Evolutionary conservation across 371 early-diverging fungal genomes (phyloP).

Genomic region (Mucor indicus): DNA sequence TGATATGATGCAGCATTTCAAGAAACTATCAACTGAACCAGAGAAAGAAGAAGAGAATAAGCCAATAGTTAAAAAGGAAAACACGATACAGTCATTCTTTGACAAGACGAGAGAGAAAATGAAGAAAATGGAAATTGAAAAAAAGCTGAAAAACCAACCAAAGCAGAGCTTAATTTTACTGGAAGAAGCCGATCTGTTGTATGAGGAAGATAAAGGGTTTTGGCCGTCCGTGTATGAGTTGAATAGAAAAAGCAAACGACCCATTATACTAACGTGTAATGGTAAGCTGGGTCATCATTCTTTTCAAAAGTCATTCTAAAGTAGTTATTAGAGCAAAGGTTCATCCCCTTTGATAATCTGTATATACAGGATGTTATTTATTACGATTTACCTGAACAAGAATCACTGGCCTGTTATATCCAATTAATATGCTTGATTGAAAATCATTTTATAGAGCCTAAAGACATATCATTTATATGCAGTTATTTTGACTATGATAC

Average conservation of each 20-base stretch:
- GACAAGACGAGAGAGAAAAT: too few relatives aligned
- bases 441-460: conserved; percentile 1
- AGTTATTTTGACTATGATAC: conserved; percentile 20
- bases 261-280: conserved; percentile 79
- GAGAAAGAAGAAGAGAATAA: neutral
- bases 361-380: conserved; percentile 17
- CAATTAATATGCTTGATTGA: conserved; percentile 26
- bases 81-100: neutral
- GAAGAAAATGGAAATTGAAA: neutral
- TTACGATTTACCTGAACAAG: conserved; percentile 12
- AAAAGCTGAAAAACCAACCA: conserved; percentile 1
- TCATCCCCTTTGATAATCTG: conserved; percentile 28
- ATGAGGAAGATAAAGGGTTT: conserved; percentile 79
- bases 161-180: conserved; percentile 66
- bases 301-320: too few relatives aligned
- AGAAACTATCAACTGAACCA: conserved; percentile 4
- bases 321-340: too few relatives aligned
- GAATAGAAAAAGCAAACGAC: conserved; percentile 68
- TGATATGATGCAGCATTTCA: conserved; percentile 24
- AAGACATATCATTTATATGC: conserved; percentile 24
- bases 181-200: conserved; percentile 79
- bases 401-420: conserved; percentile 26
- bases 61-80: neutral
- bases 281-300: too few relatives aligned
- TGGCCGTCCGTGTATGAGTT: conserved; percentile 69